Base-by-base conservation (phyloP, 495 filamentous ascomycete species). In the Extremus antarcticus region DNA sequence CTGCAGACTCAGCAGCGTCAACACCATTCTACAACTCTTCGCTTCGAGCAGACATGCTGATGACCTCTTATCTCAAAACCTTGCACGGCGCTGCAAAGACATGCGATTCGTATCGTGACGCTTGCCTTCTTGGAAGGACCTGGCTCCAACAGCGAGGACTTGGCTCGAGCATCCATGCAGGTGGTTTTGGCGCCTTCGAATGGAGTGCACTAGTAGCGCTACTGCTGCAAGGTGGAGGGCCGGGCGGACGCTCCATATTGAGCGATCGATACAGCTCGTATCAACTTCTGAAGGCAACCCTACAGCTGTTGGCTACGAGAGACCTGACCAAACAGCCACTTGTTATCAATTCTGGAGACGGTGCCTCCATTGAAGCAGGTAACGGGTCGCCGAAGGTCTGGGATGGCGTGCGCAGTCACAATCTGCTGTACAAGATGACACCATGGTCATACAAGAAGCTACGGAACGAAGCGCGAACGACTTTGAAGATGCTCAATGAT, bases 111-210 rank as follows among this genome's bases (percentile, higher is more conserved):
- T 96, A 88, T 69, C 78, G 75, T 57, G 87, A 95, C 63, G 86
- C 88, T 10, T 94, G 87, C 64, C 75, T 92, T 19, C 74, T 98
- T 41, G 92, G 91, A 8, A 81, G 85, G 45, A 78, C 85, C 46
- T 98, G 92, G 92, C 72, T 98, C 29, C 81, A 80, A 55, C 94
- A 97, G 70, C 81, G 91, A 40, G 90, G 91, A 0, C 85, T 95
- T 62, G 74, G 73, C 9, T 75, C 84, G 13, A 66, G 72, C 45
- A 70, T 90, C 11, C 71, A 76, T 21, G 71, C 75, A n/a, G 91
- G 91, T 23, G 92, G 94, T 1, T 96, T 98, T 68, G 92, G 92
- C 17, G 79, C 87, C 56, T 94, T 96, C 55, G 91, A 98, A 66
- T 97, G 88, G 88, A 78, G 84, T 0, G 73, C 81, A 23, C 63